Evolutionary conservation across 192 early-diverging fungal species (phyloP), one percentile per base, ranked within the genome.

Genomic region (Coemansia sp.): DNA sequence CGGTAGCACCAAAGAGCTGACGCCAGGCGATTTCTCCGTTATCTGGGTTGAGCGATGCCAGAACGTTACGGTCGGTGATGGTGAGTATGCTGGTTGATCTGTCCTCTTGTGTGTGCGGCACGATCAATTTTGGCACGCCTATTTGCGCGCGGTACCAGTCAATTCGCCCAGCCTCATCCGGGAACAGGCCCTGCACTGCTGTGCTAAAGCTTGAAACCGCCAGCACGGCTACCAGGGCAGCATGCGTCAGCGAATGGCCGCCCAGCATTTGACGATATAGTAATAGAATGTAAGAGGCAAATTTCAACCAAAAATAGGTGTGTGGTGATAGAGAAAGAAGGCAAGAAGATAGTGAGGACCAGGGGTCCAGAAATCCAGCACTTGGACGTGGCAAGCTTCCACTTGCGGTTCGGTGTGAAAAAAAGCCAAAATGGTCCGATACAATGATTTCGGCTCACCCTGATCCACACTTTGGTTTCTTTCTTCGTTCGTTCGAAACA

Each of bases 21-120:
- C 94, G 85, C 94, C 94, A 96, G 37, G 77, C 86, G 61, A 92
- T 79, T 44, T 85, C 84, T 3, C 95, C 95, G 61, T 68, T 88
- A 58, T 83, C 81, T 7, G 89, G 69, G 63, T 81, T 82, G 44
- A 97, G 58, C 30, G 87, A 78, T 0, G 94, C 92, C 55, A 97
- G 63, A n/a, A 89, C 86, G 67, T 92, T 90, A 59, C 84, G 87
- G 41, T 89, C 86, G n/a, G 93, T 90, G 13, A 85, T 88, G 22
- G 89, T 78, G 38, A 80, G 63, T 4, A 91, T 64, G 7, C 69
- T 73, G 8, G 74, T 67, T 15, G 73, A 73, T 30, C 76, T 63
- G 30, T 74, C 64, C 50, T 79, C 69, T 59, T 52, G 45, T 15
- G 67, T 59, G 56, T 73, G 62, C 3, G 68, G 61, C n/a, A 71